These are phyloP conservation scores for Hypoxylon intermedium DNA, from an alignment of 495 filamentous ascomycete genomes.

Conservation along the genomic window DNA sequence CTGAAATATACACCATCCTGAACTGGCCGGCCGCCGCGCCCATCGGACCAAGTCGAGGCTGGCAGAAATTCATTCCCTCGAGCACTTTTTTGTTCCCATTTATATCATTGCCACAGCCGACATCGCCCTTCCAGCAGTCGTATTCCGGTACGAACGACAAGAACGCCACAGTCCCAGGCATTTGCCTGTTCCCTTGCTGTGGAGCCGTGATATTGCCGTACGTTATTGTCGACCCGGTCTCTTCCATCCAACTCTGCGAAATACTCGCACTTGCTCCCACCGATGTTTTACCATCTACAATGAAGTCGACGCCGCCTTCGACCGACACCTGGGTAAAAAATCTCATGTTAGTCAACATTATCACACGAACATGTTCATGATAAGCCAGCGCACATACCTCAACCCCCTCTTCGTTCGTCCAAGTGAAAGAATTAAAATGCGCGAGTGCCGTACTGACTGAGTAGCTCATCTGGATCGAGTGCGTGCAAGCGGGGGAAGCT, in stretches of 20 bases:
- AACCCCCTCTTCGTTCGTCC: constrained; percentile 18
- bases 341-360: neutral
- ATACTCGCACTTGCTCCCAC: neutral
- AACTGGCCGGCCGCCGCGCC: constrained; percentile 17
- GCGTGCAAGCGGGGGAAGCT: constrained; percentile 22
- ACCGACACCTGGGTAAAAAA: constrained; percentile 7
- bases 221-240: constrained; percentile 21
- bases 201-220: constrained; percentile 19
- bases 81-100: constrained; percentile 23
- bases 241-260: constrained; percentile 26
- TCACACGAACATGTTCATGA: neutral
- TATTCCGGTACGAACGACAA: constrained; percentile 33
- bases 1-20: constrained; percentile 30
- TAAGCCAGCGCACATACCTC: constrained; percentile 32
- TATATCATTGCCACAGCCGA: constrained; percentile 20
- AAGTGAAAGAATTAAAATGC: constrained; percentile 19
- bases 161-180: constrained; percentile 26
- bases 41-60: constrained; percentile 10
- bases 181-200: constrained; percentile 13
- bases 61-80: constrained; percentile 20
- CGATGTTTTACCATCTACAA: neutral
- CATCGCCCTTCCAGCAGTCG: constrained; percentile 27
- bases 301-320: constrained; percentile 18
- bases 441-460: constrained; percentile 22
- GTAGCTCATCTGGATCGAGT: constrained; percentile 24